Base-by-base conservation (phyloP, 2,329 filamentous ascomycete genomes). In the Pseudogymnoascus sp. region DNA sequence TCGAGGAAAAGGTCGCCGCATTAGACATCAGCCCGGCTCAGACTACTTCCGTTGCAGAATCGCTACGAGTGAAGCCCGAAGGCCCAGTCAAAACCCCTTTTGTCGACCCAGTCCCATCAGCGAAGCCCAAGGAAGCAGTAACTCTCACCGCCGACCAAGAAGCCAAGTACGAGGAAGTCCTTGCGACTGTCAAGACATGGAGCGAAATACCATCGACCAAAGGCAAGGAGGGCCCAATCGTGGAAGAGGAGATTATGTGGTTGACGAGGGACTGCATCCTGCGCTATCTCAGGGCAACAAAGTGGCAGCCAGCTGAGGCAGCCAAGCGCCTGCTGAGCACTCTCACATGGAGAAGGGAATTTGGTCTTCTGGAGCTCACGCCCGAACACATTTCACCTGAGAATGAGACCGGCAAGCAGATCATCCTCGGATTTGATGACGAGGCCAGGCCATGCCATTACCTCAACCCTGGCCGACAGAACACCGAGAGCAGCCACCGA, bases 381-480 rank as follows among this genome's bases (percentile, higher is more conserved):
- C 81, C 89, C 8, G 93, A 97, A 7, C 89, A 96, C 77, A 93
- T 97, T 71, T 91, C 89, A 0, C 86, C 90, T 11, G 95, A 99
- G 80, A 96, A 97, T 75, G 92, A 93, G 78, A 97, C 93, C 8
- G 95, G 95, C 68, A 99, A 99, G 80, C 93, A 97, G 76, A 82
- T 96, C 64, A 82, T 96, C 64, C 76, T 95, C 19, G 95, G 95
- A 44, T 99, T 86, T 76, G 95, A 99, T 78, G 90, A 88, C 64
- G 80, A 91, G 65, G 89, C 83, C 60, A 82, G 93, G n/a, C 91
- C 93, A 1, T 97, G 93, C 75, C 85, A 95, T 71, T 97, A 97
- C 77, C 83, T 99, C 65, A 88, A 89, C 73, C 95, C 95, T 1
- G 90, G 88, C 33, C 86, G 88, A 68, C 95, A 99, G 78, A 99